Conservation (phyloP, 768 basidiomycete genomes). For the Naganishia vishniacii region DNA sequence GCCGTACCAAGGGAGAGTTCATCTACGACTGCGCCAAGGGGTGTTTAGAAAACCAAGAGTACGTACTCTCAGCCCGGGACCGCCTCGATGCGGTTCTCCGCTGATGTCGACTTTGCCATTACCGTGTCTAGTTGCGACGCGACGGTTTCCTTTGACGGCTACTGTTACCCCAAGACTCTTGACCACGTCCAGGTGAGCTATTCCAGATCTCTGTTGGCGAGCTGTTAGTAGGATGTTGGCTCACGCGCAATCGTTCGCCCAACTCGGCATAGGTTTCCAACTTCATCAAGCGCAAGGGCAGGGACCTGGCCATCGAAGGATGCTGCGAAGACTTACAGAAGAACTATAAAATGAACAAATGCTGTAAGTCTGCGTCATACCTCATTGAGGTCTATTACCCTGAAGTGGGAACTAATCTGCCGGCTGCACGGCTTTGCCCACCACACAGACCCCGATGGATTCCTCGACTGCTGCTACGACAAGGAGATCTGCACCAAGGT, state of each 20-base stretch:
- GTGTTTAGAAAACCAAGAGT: not conserved
- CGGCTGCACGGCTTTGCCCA: not conserved
- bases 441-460: conserved; percentile 12
- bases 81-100: not conserved
- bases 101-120: not conserved
- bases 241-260: no score
- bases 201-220: not conserved
- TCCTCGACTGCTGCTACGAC: conserved; percentile 18
- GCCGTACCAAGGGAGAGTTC: not conserved
- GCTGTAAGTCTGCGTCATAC: not conserved
- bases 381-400: not conserved
- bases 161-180: conserved; percentile 14
- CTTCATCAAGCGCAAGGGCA: not conserved
- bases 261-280: not conserved
- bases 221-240: not conserved
- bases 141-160: conserved; percentile 3
- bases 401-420: not conserved
- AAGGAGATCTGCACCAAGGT: conserved; percentile 8
- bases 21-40: conserved; percentile 13
- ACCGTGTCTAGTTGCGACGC: not conserved
- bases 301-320: conserved; percentile 14
- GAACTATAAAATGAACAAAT: not conserved
- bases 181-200: not conserved
- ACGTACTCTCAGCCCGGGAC: not conserved
- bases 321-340: conserved; percentile 6